Evolutionary conservation across 768 basidiomycete species (phyloP).

Genomic region (Leccinum boreale): DNA sequence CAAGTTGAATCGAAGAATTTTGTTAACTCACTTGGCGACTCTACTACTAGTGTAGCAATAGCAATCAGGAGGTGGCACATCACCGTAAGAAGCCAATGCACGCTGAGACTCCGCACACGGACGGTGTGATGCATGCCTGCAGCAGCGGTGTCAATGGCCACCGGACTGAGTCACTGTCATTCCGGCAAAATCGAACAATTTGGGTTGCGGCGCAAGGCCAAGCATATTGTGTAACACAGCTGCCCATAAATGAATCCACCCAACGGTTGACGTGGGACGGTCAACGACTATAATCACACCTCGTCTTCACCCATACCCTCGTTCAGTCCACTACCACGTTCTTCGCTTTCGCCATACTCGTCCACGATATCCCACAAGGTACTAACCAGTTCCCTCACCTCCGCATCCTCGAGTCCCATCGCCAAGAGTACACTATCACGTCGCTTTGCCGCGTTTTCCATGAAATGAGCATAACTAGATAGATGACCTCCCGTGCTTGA

Average conservation of each 20-base stretch:
- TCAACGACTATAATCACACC: slow-evolving; percentile 1
- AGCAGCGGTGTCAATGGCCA: neutral
- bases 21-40: neutral
- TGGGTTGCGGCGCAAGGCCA: neutral
- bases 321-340: slow-evolving; percentile 19
- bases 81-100: neutral
- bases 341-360: slow-evolving; percentile 30
- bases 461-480: slow-evolving; percentile 48
- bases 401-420: slow-evolving; percentile 51
- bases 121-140: neutral
- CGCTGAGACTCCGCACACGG: neutral
- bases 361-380: slow-evolving; percentile 62
- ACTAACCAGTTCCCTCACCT: slow-evolving; percentile 52
- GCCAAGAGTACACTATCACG: slow-evolving; percentile 32
- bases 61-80: neutral
- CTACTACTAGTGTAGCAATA: neutral
- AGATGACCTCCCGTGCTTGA: slow-evolving; percentile 41
- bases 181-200: neutral
- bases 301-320: slow-evolving; percentile 23
- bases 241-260: neutral
- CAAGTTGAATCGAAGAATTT: neutral
- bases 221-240: neutral
- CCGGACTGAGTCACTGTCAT: neutral
- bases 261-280: neutral
- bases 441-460: slow-evolving; percentile 42